These are phyloP conservation scores for Cryphonectria carpinicola DNA, from an alignment of 2,329 filamentous ascomycete species.

Conservation along the genomic window DNA sequence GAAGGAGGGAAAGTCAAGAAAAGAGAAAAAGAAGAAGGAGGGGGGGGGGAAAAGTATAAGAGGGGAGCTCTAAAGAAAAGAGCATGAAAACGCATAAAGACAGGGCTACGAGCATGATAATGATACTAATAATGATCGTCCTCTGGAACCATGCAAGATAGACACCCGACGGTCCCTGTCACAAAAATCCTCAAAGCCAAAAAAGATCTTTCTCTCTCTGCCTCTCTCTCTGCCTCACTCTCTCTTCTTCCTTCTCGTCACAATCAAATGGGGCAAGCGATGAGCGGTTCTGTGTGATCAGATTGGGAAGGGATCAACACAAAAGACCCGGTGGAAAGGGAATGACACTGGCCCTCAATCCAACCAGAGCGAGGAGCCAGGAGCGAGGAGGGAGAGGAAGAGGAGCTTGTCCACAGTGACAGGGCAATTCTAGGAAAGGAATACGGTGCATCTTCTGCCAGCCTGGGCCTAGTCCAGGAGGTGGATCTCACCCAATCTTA, in stretches of 20 bases:
- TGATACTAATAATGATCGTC: neutral
- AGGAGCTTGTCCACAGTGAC: neutral
- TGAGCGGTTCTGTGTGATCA: neutral
- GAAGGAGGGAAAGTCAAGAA: neutral
- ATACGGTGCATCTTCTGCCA: neutral
- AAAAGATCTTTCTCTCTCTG: neutral
- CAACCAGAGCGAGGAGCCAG: neutral
- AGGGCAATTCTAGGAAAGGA: neutral
- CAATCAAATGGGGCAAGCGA: neutral
- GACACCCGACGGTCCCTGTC: too few species aligned
- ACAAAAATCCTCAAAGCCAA: too few species aligned
- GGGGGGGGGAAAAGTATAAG: too few species aligned
- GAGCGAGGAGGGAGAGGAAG: neutral
- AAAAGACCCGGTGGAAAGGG: neutral
- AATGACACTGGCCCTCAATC: neutral
- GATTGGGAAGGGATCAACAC: neutral
- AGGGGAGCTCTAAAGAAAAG: neutral
- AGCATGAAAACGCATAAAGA: neutral
- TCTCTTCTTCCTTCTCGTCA: neutral
- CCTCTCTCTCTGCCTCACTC: neutral
- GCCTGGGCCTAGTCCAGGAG: slow-evolving; percentile 6
- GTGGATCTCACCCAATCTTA: slow-evolving; percentile 5
- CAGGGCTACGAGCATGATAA: neutral
- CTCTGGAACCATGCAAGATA: neutral
- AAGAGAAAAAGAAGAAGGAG: neutral